Conservation (phyloP, 1,284 basidiomycete species). For the Naganishia cerealis region DNA sequence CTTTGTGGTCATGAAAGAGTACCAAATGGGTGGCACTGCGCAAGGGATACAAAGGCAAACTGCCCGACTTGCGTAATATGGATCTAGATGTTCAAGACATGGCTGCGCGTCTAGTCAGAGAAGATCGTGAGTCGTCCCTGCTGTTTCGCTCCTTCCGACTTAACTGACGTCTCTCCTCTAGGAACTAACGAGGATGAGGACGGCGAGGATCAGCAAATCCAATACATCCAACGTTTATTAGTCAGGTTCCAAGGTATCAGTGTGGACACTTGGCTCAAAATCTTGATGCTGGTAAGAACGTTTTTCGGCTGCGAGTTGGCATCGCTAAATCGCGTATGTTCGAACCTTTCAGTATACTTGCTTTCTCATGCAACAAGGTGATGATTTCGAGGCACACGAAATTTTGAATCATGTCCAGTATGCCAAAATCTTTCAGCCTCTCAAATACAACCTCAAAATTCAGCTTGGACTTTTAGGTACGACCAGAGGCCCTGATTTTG, state of each 20-base stretch:
- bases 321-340: neutral
- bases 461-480: constrained; percentile 28
- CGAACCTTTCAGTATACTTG: constrained; percentile 10
- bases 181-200: constrained; percentile 2
- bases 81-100: constrained; percentile 27
- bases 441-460: constrained; percentile 20
- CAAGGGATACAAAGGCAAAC: constrained; percentile 9
- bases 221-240: constrained; percentile 19
- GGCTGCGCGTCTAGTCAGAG: constrained; percentile 14
- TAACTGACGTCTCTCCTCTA: neutral
- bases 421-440: constrained; percentile 30
- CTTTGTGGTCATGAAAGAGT: neutral
- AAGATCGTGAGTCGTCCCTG: constrained; percentile 9
- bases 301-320: neutral
- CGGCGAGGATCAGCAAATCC: constrained; percentile 3
- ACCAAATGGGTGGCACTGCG: constrained; percentile 25
- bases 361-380: constrained; percentile 26
- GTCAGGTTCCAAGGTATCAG: constrained; percentile 27
- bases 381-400: constrained; percentile 26
- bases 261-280: constrained; percentile 32
- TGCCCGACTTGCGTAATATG: constrained; percentile 19
- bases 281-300: constrained; percentile 13
- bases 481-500: neutral
- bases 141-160: neutral
- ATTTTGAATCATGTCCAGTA: constrained; percentile 31